These are phyloP conservation scores for Limtongia smithiae DNA, from an alignment of 805 yeast genomes.

Conservation along the genomic window DNA sequence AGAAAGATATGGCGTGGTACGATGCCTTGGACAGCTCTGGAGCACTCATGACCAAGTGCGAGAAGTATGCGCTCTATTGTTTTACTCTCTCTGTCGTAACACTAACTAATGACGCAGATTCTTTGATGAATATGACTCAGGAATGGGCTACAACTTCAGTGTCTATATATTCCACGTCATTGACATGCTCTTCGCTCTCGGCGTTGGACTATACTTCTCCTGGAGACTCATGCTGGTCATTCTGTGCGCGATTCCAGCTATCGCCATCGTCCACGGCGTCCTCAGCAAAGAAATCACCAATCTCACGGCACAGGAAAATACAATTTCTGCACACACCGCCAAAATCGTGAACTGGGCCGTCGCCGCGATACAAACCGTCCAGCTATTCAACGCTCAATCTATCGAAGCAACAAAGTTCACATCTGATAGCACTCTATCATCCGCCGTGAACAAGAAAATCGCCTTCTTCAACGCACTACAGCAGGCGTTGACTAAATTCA, in stretches of 20 bases:
- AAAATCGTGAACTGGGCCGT: constrained; percentile 69
- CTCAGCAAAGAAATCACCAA: constrained; percentile 53
- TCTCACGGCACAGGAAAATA: constrained; percentile 56
- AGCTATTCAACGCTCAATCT: constrained; percentile 55
- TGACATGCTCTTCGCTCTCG: constrained; percentile 33
- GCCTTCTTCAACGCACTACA: constrained; percentile 48
- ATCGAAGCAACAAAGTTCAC: constrained; percentile 50
- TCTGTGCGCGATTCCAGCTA: constrained; percentile 69
- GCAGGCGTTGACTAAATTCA: constrained; percentile 50
- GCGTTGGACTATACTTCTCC: constrained; percentile 68
- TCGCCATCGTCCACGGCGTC: constrained; percentile 47
- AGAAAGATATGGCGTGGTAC: constrained; percentile 14
- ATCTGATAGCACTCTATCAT: constrained; percentile 40
- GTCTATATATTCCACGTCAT: constrained; percentile 3
- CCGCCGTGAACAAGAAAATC: constrained; percentile 4
- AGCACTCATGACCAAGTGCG: constrained; percentile 16
- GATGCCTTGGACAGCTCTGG: constrained; percentile 22
- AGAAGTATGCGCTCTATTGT: constrained; percentile 6
- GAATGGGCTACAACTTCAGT: constrained; percentile 13
- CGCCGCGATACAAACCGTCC: constrained; percentile 55
- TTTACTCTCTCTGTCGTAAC: not conserved
- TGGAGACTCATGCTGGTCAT: constrained; percentile 83
- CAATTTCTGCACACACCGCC: constrained; percentile 52
- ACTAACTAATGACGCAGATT: constrained; percentile 1
- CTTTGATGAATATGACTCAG: constrained; percentile 21